A percentile compares a stretch with the other conserved stretches of the same genome.
These are phyloP conservation scores for Trametes gibbosa DNA, from an alignment of 768 basidiomycete genomes.

Conservation along the genomic window DNA sequence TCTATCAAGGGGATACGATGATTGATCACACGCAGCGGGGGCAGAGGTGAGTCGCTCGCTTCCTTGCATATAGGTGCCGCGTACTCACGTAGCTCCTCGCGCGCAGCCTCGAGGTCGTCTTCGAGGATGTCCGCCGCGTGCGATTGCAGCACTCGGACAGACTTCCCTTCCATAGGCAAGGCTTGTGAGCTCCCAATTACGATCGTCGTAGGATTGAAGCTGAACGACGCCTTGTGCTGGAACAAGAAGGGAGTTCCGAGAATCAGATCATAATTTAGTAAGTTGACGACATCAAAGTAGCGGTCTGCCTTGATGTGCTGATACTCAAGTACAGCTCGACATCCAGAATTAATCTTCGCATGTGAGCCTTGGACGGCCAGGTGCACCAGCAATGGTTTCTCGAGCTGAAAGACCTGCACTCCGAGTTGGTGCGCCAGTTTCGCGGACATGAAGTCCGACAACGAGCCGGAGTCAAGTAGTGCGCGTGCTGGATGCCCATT, in stretches of 20 bases:
- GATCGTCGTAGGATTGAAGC: constrained; percentile 15
- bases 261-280: constrained; percentile 22
- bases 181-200: background rate
- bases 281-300: constrained; percentile 12
- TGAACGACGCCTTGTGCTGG: constrained; percentile 6
- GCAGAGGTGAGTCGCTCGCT: constrained; percentile 22
- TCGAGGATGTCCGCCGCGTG: background rate
- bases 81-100: constrained; percentile 11
- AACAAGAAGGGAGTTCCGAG: constrained; percentile 29
- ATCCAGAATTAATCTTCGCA: constrained; percentile 22
- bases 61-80: constrained; percentile 11
- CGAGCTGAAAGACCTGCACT: constrained; percentile 6
- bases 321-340: constrained; percentile 8
- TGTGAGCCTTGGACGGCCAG: constrained; percentile 32
- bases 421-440: constrained; percentile 29
- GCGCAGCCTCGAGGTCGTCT: background rate
- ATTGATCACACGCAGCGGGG: constrained; percentile 33
- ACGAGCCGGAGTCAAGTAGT: constrained; percentile 27
- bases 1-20: constrained; percentile 37
- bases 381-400: constrained; percentile 28
- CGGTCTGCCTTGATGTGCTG: background rate
- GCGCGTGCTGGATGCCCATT: constrained; percentile 22
- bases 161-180: background rate
- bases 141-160: background rate
- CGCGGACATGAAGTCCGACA: constrained; percentile 33